A percentile compares a stretch with the other conserved stretches of the same genome.
These are phyloP conservation scores for Limonium bicolor DNA, from an alignment of 148 eudicot species.

Conservation along the genomic window DNA sequence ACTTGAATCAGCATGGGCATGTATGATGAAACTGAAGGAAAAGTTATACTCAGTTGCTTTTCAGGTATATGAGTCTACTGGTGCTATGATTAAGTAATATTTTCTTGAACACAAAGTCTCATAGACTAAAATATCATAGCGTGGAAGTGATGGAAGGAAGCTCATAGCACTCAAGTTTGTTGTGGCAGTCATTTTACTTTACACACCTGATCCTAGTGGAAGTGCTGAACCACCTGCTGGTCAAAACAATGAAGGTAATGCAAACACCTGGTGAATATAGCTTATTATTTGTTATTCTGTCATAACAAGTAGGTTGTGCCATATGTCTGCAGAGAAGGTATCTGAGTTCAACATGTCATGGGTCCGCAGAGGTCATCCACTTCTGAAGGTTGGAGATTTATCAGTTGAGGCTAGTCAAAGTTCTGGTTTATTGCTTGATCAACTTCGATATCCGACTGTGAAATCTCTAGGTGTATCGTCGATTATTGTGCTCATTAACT, in stretches of 20 bases:
- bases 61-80: slow-evolving; percentile 37
- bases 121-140: too few relatives aligned
- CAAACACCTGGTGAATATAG: slow-evolving; percentile 1
- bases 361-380: slow-evolving; percentile 90
- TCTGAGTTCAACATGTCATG: slow-evolving; percentile 69
- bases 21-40: slow-evolving; percentile 66
- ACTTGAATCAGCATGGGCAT: slow-evolving; percentile 67
- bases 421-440: slow-evolving; percentile 79
- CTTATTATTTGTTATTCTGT: slow-evolving; percentile 6
- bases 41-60: slow-evolving; percentile 70
- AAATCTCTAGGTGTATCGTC: slow-evolving; percentile 63
- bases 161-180: slow-evolving; percentile 80
- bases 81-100: neutral
- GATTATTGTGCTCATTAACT: slow-evolving; percentile 70
- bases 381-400: slow-evolving; percentile 75
- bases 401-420: slow-evolving; percentile 79
- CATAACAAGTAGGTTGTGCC: neutral
- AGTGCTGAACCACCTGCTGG: slow-evolving; percentile 52
- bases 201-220: slow-evolving; percentile 84
- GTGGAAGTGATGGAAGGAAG: slow-evolving; percentile 68
- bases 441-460: slow-evolving; percentile 65
- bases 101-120: neutral
- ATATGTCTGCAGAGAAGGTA: slow-evolving; percentile 25
- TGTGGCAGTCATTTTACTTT: slow-evolving; percentile 60
- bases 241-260: slow-evolving; percentile 43